Evolutionary conservation across 208 protist species (phyloP).

Genomic region (Leishmania turanica): DNA sequence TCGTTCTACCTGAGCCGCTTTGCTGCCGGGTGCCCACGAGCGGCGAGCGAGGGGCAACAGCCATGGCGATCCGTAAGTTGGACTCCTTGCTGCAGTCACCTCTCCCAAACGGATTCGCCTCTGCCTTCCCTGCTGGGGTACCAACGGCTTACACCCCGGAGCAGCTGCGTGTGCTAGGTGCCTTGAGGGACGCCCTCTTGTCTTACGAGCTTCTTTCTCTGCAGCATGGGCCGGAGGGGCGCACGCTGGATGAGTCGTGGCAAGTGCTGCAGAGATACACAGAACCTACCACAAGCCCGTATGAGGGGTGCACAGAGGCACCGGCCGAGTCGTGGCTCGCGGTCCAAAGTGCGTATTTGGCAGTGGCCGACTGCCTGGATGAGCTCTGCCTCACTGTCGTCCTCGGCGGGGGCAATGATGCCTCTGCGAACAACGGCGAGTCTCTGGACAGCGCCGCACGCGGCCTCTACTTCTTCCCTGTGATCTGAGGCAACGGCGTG

Average conservation of each 20-base stretch:
- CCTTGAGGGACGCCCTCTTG: constrained; percentile 25
- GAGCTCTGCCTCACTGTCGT: constrained; percentile 44
- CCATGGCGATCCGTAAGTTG: constrained; percentile 15
- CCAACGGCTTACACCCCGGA: not conserved
- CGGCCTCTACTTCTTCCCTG: constrained; percentile 15
- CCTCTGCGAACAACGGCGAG: not conserved
- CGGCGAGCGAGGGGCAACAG: constrained; percentile 10
- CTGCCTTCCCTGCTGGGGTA: not conserved
- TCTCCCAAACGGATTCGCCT: not conserved
- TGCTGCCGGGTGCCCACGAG: not conserved
- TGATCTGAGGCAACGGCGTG: constrained; percentile 4
- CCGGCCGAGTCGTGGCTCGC: constrained; percentile 34
- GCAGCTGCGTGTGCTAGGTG: not conserved
- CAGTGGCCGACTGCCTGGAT: constrained; percentile 35
- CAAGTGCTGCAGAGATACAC: constrained; percentile 13
- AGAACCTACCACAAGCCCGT: not conserved
- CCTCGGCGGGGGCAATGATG: constrained; percentile 14
- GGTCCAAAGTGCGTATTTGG: constrained; percentile 35
- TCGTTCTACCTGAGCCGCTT: constrained; percentile 26
- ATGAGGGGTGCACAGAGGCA: not conserved
- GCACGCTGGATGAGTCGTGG: constrained; percentile 20
- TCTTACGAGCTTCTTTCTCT: constrained; percentile 30
- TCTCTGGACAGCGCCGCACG: not conserved
- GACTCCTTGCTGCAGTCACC: constrained; percentile 3
- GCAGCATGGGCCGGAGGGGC: constrained; percentile 17